Evolutionary conservation across 1,139 yeast genomes (phyloP), one percentile per base, ranked within the genome.

Genomic region (Kodamaea ohmeri): DNA sequence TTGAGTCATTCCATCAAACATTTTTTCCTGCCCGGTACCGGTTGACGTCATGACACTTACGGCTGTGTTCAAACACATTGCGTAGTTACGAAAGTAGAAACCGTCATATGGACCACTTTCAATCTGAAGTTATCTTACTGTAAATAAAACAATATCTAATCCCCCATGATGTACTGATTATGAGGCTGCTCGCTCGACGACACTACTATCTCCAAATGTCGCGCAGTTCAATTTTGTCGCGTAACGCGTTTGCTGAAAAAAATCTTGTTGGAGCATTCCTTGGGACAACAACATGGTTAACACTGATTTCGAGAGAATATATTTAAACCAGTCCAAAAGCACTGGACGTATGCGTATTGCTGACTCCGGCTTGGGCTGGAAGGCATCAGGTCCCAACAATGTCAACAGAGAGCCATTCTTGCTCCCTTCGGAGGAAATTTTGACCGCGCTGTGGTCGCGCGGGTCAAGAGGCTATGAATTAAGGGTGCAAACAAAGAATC

Each of bases 351-450:
- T 92, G 76, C 87, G 98, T 62, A 78, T 94, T 47, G 96, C 97
- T 7, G 92, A 85, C 47, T 82, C 94, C 13, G 99, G 99, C 35
- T 74, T 92, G 32, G 99, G 99, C 35, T 92, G 99, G 99, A 92
- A 90, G 56, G 88, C 89, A 0, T 50, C 62, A 4, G 69, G 77
- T 22, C 38, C 58, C 11, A 51, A 51, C 27, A 53, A 47, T 32
- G 65, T 72, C 38, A 68, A 73, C 46, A 72, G 73, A 33, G 81
- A 80, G 36, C 97, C 97, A 13, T 88, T 88, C 51, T 68, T 94
- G 44, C 69, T 94, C 45, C 94, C 97, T 12, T 78, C 89, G 7
- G 87, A 87, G 36, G 96, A 90, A 58, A 70, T 92, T 25, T 74
- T 85, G 26, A 71, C 89, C 21, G 83, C 86, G 4, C 79, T 73